These are phyloP conservation scores for Paramecium sexaurelia DNA, from an alignment of 73 alveolate genomes.

Conservation along the genomic window DNA sequence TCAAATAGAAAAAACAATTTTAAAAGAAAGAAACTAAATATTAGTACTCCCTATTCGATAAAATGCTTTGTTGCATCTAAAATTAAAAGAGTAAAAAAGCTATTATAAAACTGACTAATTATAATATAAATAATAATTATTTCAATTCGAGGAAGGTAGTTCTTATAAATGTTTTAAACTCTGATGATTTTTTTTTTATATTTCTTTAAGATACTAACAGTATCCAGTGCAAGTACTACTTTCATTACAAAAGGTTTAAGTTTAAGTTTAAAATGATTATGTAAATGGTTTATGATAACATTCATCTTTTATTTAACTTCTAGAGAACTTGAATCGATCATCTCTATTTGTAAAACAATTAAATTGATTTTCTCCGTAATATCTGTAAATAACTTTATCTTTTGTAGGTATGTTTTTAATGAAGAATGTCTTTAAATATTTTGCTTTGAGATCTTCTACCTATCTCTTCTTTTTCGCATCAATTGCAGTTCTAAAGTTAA, in stretches of 20 bases:
- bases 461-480: slow-evolving; percentile 53
- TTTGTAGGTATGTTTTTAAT: slow-evolving; percentile 1
- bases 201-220: background rate
- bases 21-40: background rate
- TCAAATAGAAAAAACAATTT: background rate
- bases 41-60: background rate
- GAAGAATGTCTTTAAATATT: slow-evolving; percentile 29
- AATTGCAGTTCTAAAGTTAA: slow-evolving; percentile 33
- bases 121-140: background rate
- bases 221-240: background rate
- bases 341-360: background rate
- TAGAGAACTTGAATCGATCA: background rate
- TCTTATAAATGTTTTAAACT: background rate
- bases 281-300: background rate
- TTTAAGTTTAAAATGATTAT: background rate
- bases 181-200: background rate
- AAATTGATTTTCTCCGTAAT: background rate
- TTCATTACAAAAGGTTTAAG: background rate
- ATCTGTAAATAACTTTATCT: background rate
- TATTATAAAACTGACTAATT: background rate
- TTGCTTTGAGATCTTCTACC: slow-evolving; percentile 19
- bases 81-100: slow-evolving; percentile 29
- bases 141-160: background rate
- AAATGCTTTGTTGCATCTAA: slow-evolving; percentile 25
- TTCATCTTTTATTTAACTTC: background rate